These are phyloP conservation scores for Tolypocladium ovalisporum DNA, from an alignment of 2,329 filamentous ascomycete genomes.

Conservation along the genomic window DNA sequence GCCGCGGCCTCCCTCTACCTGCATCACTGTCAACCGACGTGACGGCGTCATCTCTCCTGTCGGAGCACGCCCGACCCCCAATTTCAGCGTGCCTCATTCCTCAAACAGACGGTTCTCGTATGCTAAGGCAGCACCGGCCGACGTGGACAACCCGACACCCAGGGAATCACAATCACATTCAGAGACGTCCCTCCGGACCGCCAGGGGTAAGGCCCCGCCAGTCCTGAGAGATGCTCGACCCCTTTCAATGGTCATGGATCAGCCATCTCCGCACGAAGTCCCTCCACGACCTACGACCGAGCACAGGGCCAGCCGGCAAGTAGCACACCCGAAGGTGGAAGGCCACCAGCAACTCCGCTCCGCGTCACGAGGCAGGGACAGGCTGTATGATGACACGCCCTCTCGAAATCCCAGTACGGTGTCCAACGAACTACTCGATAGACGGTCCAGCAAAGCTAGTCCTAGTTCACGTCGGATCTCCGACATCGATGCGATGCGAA, in stretches of 20 bases:
- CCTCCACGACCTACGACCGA: slow-evolving; percentile 17
- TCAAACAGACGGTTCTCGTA: slow-evolving; percentile 35
- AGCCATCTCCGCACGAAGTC: slow-evolving; percentile 31
- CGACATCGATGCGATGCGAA: slow-evolving; percentile 19
- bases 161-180: slow-evolving; percentile 4
- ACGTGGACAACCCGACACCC: slow-evolving; percentile 4
- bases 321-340: slow-evolving; percentile 1
- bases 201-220: slow-evolving; percentile 31
- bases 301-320: slow-evolving; percentile 4
- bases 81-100: slow-evolving; percentile 42
- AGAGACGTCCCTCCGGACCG: slow-evolving; percentile 7
- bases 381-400: not conserved
- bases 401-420: slow-evolving; percentile 13
- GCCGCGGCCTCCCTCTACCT: slow-evolving; percentile 5
- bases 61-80: slow-evolving; percentile 26
- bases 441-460: slow-evolving; percentile 15
- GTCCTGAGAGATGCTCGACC: slow-evolving; percentile 37
- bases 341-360: not conserved
- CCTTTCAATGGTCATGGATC: slow-evolving; percentile 43
- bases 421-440: slow-evolving; percentile 5
- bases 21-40: not conserved
- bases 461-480: slow-evolving; percentile 6
- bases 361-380: slow-evolving; percentile 1
- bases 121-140: slow-evolving; percentile 16
- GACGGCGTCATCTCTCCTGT: slow-evolving; percentile 5